Percentiles rank a stretch among this genome's conserved stretches.
These are phyloP conservation scores for Pestalotiopsis fici DNA, from an alignment of 2,329 filamentous ascomycete species.

Conservation along the genomic window DNA sequence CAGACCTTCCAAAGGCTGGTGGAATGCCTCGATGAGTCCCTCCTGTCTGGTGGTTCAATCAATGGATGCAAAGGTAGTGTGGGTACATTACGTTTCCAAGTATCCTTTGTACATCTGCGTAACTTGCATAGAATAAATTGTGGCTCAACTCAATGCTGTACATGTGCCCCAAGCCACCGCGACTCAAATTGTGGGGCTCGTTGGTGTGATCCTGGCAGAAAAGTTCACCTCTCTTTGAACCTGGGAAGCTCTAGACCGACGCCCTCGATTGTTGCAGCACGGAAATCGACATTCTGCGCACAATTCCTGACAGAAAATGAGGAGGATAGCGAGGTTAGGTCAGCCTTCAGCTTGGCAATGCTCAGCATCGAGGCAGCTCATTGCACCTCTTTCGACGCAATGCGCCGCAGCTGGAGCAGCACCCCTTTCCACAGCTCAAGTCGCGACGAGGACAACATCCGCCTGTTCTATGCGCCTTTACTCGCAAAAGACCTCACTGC, in stretches of 20 bases:
- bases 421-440: constrained; percentile 5
- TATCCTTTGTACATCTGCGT: no score
- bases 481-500: constrained; percentile 16
- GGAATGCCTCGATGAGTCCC: no score
- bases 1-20: not conserved
- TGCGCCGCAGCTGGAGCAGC: constrained; percentile 15
- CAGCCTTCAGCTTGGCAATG: constrained; percentile 21
- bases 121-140: no score
- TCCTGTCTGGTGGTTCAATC: no score
- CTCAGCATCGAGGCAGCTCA: constrained; percentile 5
- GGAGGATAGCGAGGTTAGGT: constrained; percentile 28
- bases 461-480: constrained; percentile 21
- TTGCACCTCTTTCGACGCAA: constrained; percentile 19
- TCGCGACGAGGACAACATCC: not conserved
- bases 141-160: not conserved
- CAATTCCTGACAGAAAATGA: constrained; percentile 21
- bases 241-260: not conserved
- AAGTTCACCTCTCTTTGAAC: constrained; percentile 5
- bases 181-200: not conserved
- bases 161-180: not conserved
- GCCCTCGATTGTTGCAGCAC: not conserved
- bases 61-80: no score
- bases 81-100: no score
- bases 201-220: constrained; percentile 2
- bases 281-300: not conserved